Evolutionary conservation across 192 early-diverging fungal genomes (phyloP), one percentile per base, ranked within the genome.

Genomic region (Geranomyces michiganensis): DNA sequence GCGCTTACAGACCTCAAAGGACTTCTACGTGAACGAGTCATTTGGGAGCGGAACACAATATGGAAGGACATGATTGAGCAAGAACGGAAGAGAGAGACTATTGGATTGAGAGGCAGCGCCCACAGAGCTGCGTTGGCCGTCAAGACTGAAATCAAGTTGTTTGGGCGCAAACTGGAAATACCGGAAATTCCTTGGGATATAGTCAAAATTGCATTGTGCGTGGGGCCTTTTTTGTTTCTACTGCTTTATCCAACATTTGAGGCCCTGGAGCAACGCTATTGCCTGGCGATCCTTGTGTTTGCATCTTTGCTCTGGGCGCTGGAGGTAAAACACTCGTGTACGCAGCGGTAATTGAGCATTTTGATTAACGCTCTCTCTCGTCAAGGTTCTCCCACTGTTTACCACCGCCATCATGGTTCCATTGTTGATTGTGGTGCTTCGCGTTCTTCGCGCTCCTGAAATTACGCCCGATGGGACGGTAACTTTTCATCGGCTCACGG

Each of bases 11-110:
- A 93, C 62, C 89, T 98, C 32, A 89, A 91, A 65, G 78, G 83
- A 24, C 87, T 92, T 76, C 79, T 96, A 74, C 86, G 94, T 61
- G 94, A 96, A 75, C 90, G 92, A 46, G 90, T 98, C 71, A 92
- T 94, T 4, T 96, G 92, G 91, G 94, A 98, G 78, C 89, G 96
- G 73, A 98, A 96, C 79, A 98, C 96, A 0, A 89, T 98, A 26
- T 98, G 96, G 96, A 84, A 93, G 68, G 96, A 98, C 75, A 94
- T 98, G 93, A 91, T 98, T 74, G 91, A 90, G 41, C 88, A 88
- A 71, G 93, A 94, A 76, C 85, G 94, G 21, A 91, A 85, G 82
- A 83, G 84, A n/a, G 73, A 71, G 56, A 78, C 74, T 19, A 70
- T 75, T 61, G 75, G 69, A 8, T 27, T 77, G 32, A 12, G 69